phyloP scores from a whole-genome alignment of 2,329 filamentous ascomycete species.

The Cladosporium colombiae region DNA sequence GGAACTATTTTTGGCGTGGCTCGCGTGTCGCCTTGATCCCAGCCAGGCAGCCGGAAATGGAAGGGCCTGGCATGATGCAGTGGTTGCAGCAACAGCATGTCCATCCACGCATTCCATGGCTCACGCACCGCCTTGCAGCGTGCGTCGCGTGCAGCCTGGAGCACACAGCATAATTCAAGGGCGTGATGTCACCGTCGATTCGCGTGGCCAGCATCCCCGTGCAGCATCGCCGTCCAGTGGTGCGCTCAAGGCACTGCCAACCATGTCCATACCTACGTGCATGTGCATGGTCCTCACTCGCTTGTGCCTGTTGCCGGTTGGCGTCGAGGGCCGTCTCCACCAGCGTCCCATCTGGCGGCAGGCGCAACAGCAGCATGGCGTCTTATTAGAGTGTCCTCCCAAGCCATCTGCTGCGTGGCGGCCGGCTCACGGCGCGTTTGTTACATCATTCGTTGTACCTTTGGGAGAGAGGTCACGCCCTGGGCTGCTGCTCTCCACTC shows the following conservation, averaged over 20 bases:
- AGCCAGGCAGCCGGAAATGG: neutral
- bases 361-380: neutral
- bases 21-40: slow-evolving; percentile 3
- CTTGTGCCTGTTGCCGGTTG: slow-evolving; percentile 3
- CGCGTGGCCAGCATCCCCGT: neutral
- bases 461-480: slow-evolving; percentile 4
- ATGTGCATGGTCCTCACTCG: neutral
- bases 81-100: neutral
- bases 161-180: neutral
- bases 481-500: neutral
- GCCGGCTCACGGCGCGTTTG: slow-evolving; percentile 9
- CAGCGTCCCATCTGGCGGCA: neutral
- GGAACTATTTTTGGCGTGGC: slow-evolving; percentile 5
- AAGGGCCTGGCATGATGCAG: slow-evolving; percentile 1
- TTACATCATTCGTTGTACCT: slow-evolving; percentile 12
- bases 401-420: slow-evolving; percentile 2
- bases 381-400: neutral
- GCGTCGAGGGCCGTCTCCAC: neutral
- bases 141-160: neutral
- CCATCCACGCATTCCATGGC: neutral
- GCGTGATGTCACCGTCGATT: slow-evolving; percentile 8
- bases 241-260: neutral
- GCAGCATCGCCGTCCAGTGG: neutral
- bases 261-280: neutral
- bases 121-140: slow-evolving; percentile 1